Percentiles rank a stretch among this genome's conserved stretches.
These are phyloP conservation scores for Inonotus hispidus DNA, from an alignment of 1,284 basidiomycete species.

Conservation along the genomic window DNA sequence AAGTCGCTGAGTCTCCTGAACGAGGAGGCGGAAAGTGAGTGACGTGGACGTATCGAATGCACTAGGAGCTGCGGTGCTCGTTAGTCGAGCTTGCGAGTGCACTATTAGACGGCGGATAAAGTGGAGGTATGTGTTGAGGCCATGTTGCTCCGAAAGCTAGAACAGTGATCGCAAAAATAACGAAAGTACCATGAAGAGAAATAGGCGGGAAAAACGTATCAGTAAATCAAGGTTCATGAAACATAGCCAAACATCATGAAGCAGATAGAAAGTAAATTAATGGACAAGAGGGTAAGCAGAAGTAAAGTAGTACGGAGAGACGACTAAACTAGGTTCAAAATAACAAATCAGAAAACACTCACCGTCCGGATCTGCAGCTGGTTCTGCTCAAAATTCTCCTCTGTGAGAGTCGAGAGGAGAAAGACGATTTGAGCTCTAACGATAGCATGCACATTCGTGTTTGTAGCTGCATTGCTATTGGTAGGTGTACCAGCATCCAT, in stretches of 20 bases:
- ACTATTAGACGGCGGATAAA: slow-evolving; percentile 91
- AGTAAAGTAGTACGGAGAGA: not conserved
- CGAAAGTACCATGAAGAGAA: not conserved
- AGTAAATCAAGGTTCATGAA: not conserved
- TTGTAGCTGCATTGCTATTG: slow-evolving; percentile 25
- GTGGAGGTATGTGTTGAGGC: slow-evolving; percentile 91
- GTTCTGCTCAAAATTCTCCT: slow-evolving; percentile 92
- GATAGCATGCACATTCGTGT: slow-evolving; percentile 61
- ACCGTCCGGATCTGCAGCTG: slow-evolving; percentile 89
- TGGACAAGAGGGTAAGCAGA: too few relatives aligned
- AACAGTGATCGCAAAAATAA: slow-evolving; percentile 1
- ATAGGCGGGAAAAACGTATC: not conserved
- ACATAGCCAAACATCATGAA: not conserved
- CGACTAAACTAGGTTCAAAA: not conserved
- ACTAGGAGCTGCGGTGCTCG: slow-evolving; percentile 48
- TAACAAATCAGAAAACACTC: slow-evolving; percentile 30
- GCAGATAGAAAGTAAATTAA: not conserved
- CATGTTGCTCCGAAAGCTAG: slow-evolving; percentile 91
- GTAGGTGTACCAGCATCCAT: slow-evolving; percentile 31
- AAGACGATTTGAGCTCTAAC: slow-evolving; percentile 92
- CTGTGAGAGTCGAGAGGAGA: slow-evolving; percentile 86
- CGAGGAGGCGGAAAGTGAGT: slow-evolving; percentile 74
- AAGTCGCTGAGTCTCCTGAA: slow-evolving; percentile 83
- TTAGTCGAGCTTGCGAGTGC: slow-evolving; percentile 69
- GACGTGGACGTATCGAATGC: slow-evolving; percentile 65